A percentile compares a stretch with the other conserved stretches of the same genome.
Evolutionary conservation across 257 asterid species (phyloP).

Genomic region (Linderniella brevidens): DNA sequence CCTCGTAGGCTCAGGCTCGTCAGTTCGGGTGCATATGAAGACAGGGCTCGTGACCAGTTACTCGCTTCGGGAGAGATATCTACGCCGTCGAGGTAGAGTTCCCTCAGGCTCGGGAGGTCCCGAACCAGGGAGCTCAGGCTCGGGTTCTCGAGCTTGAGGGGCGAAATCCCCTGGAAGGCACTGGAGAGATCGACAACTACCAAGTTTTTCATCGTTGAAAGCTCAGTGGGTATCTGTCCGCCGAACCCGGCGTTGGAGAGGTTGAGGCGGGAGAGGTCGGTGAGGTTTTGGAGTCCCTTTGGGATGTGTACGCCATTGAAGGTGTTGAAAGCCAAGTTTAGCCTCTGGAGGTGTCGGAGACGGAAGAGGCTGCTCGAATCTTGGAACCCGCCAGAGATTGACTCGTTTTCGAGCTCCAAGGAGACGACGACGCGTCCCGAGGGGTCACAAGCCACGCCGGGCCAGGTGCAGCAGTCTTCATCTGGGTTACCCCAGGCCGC

Average conservation of each 20-base stretch:
- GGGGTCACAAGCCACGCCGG: slow-evolving; percentile 27
- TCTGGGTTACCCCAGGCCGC: too few species aligned
- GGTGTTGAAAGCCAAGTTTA: slow-evolving; percentile 19
- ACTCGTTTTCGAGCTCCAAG: slow-evolving; percentile 16
- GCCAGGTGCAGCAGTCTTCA: slow-evolving; percentile 40
- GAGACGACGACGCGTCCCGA: slow-evolving; percentile 16
- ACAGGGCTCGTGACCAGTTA: slow-evolving; percentile 14
- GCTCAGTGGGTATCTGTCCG: slow-evolving; percentile 17
- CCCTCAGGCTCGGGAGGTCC: slow-evolving; percentile 14
- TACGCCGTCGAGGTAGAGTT: slow-evolving; percentile 22
- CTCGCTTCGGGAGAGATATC: slow-evolving; percentile 11
- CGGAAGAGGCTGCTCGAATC: slow-evolving; percentile 14
- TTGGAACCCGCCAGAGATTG: slow-evolving; percentile 15
- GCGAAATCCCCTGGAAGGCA: not conserved
- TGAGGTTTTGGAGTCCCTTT: slow-evolving; percentile 8
- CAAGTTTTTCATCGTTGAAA: slow-evolving; percentile 14
- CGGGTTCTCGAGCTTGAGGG: slow-evolving; percentile 18
- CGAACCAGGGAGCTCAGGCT: slow-evolving; percentile 14
- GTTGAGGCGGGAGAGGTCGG: slow-evolving; percentile 14
- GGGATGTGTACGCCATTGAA: slow-evolving; percentile 12
- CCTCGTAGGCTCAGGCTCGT: slow-evolving; percentile 15
- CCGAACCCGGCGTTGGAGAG: slow-evolving; percentile 19
- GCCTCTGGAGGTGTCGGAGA: slow-evolving; percentile 15
- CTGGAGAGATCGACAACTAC: slow-evolving; percentile 17
- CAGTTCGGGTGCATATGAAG: slow-evolving; percentile 17